Evolutionary conservation across 345 rosid species (phyloP), one percentile per base, ranked within the genome.

Genomic region (Ricinus communis): DNA sequence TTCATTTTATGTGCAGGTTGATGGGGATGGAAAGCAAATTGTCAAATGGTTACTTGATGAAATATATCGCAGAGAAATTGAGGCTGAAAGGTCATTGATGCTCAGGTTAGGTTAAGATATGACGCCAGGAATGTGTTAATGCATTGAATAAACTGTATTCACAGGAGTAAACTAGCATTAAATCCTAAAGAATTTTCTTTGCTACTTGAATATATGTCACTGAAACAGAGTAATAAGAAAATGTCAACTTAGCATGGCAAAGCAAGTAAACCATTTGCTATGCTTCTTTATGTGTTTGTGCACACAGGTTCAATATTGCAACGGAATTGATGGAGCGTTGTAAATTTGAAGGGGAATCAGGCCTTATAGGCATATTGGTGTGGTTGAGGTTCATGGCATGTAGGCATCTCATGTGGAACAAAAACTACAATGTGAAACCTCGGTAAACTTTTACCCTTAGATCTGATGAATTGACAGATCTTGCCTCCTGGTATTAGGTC

Each of bases 81-180:
- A 82, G 72, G 89, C 91, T 70, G 87, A 87, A 79, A 85, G 89
- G 53, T 87, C 91, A 61, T 76, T 85, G 70, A 87, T 87, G 91
- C 89, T 85, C 77, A 81, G 89, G 88, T 85, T 25, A 69, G 65
- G 33, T 66, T 63, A 56, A 55, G 22, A 54, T 54, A 57, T 58
- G 25, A 65, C 61, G 41, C 46, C 24, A 28, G 65, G 31, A 25
- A 52, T 47, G 14, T 59, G 8, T 53, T 38, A 59, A 65, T 53
- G 71, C 46, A 14, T 51, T 5, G 50, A 53, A 19, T 52, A 30
- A 25, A 33, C 63, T 12, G 38, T 10, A 54, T 19, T 36, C 27
- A 10, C 36, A 21, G 21, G 18, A 58, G 9, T 0, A 41, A 72
- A 31, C 16, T 51, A 33, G 46, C 24, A 38, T 24, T 49, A 55